Base-by-base conservation (phyloP, 1,139 yeast species). In the Cylindricascospora bacillispora region DNA sequence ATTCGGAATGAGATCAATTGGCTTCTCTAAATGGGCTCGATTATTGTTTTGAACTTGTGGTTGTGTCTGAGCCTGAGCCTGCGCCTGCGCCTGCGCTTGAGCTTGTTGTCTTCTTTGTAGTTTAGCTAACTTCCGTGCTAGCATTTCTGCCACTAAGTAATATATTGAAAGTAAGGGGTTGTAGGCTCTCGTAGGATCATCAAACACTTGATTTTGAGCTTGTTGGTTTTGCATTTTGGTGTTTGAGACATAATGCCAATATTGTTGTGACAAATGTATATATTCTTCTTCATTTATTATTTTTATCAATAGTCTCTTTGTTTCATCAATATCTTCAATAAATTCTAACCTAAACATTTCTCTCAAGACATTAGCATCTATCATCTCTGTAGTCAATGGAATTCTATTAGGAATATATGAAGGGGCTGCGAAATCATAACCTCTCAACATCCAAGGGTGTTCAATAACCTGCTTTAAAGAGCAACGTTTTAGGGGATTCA, bases 391-490 rank as follows among this genome's bases (percentile, higher is more conserved):
- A 16, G 69, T 59, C 32, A 92, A 58, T 3, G 98, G 98, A 4
- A 61, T 56, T 44, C 98, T 65, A 31, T 65, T 67, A 0, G 97
- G 95, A 23, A 89, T 57, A 50, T 75, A 78, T 28, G 75, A 73
- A 5, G 75, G 68, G 3, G 82, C 76, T 0, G 77, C 69, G 27
- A 68, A 70, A 36, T 85, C 95, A 49, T 72, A 85, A 12, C 95
- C 95, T 51, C 77, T 76, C 36, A 67, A 68, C 83, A 92, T 79
- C 99, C 99, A 89, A 2, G 95, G 95, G 46, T 89, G 98, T 36
- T 70, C 65, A 43, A 80, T 67, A 5, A 89, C 82, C 48, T 85
- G 95, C 34, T 67, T 64, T 37, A 92, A 62, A 0, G 79, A 57
- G 1, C 95, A 95, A 48, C 99, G 72, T 38, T 73, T 73, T 3